phyloP scores from a whole-genome alignment of 306 rosid species.

The Inga leiocalycina region DNA sequence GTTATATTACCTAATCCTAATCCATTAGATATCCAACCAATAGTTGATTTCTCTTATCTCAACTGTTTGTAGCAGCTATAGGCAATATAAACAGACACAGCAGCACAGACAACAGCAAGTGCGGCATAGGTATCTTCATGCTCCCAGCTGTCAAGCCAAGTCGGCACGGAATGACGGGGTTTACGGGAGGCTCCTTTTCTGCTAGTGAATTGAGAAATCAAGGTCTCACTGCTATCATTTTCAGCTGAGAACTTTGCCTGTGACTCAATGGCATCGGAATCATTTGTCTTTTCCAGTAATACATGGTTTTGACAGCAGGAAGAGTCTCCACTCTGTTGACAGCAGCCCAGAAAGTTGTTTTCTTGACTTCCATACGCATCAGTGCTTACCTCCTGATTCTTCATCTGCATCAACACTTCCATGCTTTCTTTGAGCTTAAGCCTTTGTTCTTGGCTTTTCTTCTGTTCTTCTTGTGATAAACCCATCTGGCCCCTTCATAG shows the following conservation, averaged over 20 bases:
- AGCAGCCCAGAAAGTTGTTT: constrained; percentile 21
- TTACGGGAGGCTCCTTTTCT: constrained; percentile 59
- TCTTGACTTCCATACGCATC: constrained; percentile 27
- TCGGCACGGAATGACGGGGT: constrained; percentile 58
- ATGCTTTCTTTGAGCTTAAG: constrained; percentile 45
- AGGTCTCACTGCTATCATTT: constrained; percentile 46
- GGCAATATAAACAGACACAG: constrained; percentile 75
- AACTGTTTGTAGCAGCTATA: constrained; percentile 82
- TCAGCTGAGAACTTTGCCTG: constrained; percentile 46
- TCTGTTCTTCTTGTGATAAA: constrained; percentile 77
- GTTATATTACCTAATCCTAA: constrained; percentile 12
- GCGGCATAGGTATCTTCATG: constrained; percentile 87
- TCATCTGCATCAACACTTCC: constrained; percentile 33
- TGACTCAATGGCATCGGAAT: constrained; percentile 43
- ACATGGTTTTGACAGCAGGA: constrained; percentile 56
- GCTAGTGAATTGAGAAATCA: constrained; percentile 47
- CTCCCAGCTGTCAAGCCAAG: constrained; percentile 91
- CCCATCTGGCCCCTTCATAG: constrained; percentile 89
- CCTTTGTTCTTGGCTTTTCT: constrained; percentile 58
- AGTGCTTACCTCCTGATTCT: constrained; percentile 25
- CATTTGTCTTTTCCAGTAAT: constrained; percentile 35
- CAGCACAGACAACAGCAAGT: constrained; percentile 83
- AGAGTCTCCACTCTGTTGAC: constrained; percentile 44
- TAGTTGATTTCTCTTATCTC: constrained; percentile 40
- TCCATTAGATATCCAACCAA: neutral